Base-by-base conservation (phyloP, 495 filamentous ascomycete species). In the Penicillium bialowiezense region DNA sequence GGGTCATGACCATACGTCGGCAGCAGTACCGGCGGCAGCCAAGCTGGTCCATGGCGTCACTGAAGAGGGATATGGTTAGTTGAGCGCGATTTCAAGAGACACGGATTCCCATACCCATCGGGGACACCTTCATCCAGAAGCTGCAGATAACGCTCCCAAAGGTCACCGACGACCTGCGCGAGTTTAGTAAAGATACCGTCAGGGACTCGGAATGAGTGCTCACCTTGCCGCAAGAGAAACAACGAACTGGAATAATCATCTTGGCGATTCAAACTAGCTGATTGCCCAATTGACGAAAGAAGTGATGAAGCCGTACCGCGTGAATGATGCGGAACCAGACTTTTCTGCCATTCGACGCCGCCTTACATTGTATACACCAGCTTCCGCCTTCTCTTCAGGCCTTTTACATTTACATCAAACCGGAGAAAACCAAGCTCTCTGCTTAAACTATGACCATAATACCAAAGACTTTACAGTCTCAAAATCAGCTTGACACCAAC, bases 211-310 rank as follows among this genome's bases (percentile, higher is more conserved):
- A 37, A 39, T 29, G 20, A 15, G 17, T n/a, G 40, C 68, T 20
- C 67, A 96, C 93, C 87, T 97, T 98, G 63, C 93, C 93, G 66
- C 93, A 98, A 42, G 93, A 97, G 75, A 98, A 98, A 74, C 93
- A 98, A 52, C 93, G 88, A 53, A 98, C 86, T 1, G 93, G 93
- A 59, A 98, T 97, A 68, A 98, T 98, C 93, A 98, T 98, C 40
- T 69, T 82, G 72, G 33, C 17, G 19, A 23, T 39, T 33, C 13
- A 32, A 39, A 4, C 5, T 21, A 24, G 29, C 18, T 19, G 17
- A 18, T 23, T 13, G 33, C n/a, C 14, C 23, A 8, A 26, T 26
- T 4, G 23, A 26, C 23, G 23, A 26, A 26, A 64, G 37, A 38
- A 54, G 28, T 40, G 46, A 31, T 63, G 8, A 26, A 26, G 23